phyloP scores from a whole-genome alignment of 2,329 filamentous ascomycete genomes.

The Dactylellina sp. region DNA sequence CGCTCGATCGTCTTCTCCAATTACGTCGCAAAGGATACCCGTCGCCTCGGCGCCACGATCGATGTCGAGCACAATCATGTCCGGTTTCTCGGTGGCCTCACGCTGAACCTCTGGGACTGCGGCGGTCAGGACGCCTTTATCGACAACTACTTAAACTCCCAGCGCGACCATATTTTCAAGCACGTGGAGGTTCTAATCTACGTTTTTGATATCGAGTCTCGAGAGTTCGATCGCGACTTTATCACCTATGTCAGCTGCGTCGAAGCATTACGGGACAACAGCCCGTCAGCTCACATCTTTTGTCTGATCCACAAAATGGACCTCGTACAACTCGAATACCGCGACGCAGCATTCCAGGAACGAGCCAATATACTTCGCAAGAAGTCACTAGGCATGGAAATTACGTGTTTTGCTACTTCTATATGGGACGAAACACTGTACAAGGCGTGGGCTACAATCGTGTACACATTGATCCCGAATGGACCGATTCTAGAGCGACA shows the following conservation, averaged over 20 bases:
- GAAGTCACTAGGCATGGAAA: conserved; percentile 71
- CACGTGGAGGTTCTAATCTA: conserved; percentile 98
- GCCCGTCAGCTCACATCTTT: conserved; percentile 83
- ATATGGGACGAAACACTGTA: conserved; percentile 99
- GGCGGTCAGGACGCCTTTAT: conserved; percentile 98
- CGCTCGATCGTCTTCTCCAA: conserved; percentile 99
- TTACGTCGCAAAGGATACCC: conserved; percentile 95
- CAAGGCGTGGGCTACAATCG: conserved; percentile 98
- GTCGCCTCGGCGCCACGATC: conserved; percentile 92
- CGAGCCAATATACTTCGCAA: conserved; percentile 65
- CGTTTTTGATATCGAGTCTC: conserved; percentile 97
- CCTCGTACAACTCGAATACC: conserved; percentile 82
- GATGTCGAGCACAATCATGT: conserved; percentile 98
- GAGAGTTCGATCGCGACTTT: conserved; percentile 91
- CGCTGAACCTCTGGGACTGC: conserved; percentile 98
- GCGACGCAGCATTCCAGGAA: conserved; percentile 85
- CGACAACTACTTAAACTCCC: conserved; percentile 96
- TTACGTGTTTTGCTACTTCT: conserved; percentile 91
- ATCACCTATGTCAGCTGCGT: conserved; percentile 93
- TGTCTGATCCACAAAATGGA: conserved; percentile 99
- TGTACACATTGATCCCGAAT: conserved; percentile 97
- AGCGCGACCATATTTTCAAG: conserved; percentile 95
- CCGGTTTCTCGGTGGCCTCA: conserved; percentile 97
- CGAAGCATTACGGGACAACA: conserved; percentile 86
- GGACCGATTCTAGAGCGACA: conserved; percentile 87